Conservation (phyloP, 345 rosid genomes). For the Kandelia obovata region DNA sequence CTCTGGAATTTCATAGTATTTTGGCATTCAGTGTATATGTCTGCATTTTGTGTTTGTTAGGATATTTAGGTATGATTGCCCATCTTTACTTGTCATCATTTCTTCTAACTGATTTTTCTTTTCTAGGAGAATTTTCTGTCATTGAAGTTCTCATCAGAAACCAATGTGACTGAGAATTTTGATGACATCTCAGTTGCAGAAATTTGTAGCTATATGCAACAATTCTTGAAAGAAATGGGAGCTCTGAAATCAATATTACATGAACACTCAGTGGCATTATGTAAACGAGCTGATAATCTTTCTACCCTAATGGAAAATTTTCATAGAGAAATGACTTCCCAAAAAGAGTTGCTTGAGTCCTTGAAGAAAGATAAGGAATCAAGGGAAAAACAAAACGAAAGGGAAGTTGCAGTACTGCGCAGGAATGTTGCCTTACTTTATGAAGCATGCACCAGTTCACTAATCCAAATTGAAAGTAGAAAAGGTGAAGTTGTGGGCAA, state of each 20-base stretch:
- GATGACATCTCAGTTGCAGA: conserved; percentile 38
- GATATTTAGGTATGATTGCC: conserved; percentile 1
- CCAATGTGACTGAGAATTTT: conserved; percentile 39
- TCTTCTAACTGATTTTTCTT: conserved; percentile 24
- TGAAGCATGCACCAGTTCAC: conserved; percentile 57
- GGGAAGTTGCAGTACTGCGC: conserved; percentile 44
- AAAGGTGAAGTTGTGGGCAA: conserved; percentile 44
- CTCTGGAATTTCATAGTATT: conserved; percentile 1
- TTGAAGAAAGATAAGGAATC: conserved; percentile 48
- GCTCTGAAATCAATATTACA: conserved; percentile 43
- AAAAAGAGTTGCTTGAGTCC: conserved; percentile 38
- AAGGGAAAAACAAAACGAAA: conserved; percentile 44
- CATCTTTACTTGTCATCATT: conserved; percentile 2
- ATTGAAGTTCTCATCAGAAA: conserved; percentile 37
- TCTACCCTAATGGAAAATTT: conserved; percentile 39
- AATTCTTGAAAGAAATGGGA: conserved; percentile 37
- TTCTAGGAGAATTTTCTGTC: conserved; percentile 46
- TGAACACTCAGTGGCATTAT: conserved; percentile 46
- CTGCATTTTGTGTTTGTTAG: neutral
- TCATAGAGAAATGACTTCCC: conserved; percentile 33
- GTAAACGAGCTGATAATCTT: conserved; percentile 44
- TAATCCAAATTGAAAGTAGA: conserved; percentile 61
- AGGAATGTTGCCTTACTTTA: conserved; percentile 54
- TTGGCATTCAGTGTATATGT: neutral
- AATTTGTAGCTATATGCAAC: conserved; percentile 52